Conservation (phyloP, 2,329 filamentous ascomycete species). For the Cercospora zeina region DNA sequence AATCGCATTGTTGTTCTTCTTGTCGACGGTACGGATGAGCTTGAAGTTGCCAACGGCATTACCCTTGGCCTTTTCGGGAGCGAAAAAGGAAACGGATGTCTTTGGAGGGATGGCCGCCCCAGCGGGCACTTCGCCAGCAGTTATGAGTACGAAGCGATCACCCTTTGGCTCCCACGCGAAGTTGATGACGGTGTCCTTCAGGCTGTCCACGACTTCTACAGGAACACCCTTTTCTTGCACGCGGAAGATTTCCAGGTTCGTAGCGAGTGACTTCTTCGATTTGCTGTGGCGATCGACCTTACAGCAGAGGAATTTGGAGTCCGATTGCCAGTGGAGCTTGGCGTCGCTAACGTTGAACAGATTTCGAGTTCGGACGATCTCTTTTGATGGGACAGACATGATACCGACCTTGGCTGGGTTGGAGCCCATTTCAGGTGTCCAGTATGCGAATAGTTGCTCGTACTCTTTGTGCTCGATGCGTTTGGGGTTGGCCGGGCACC, state of each 20-base stretch:
- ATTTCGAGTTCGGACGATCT: constrained; percentile 90
- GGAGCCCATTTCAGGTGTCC: constrained; percentile 97
- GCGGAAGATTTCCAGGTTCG: constrained; percentile 97
- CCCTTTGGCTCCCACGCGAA: constrained; percentile 99
- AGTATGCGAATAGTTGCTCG: constrained; percentile 96
- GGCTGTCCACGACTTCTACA: constrained; percentile 93
- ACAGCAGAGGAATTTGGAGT: constrained; percentile 89
- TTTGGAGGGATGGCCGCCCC: constrained; percentile 85
- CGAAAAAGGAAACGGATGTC: constrained; percentile 94
- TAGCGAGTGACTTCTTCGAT: constrained; percentile 96
- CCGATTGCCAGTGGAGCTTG: constrained; percentile 98
- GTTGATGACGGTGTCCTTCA: constrained; percentile 99
- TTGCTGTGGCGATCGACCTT: constrained; percentile 99
- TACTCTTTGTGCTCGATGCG: constrained; percentile 86
- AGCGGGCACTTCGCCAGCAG: constrained; percentile 77
- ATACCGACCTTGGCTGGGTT: constrained; percentile 96
- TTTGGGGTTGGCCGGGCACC: constrained; percentile 80
- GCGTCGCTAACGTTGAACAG: constrained; percentile 97
- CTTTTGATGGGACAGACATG: constrained; percentile 94
- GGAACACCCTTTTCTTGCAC: constrained; percentile 96
- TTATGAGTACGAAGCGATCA: constrained; percentile 95
- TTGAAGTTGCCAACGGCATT: constrained; percentile 86
- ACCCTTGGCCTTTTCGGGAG: constrained; percentile 90
- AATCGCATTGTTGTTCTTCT: constrained; percentile 99
- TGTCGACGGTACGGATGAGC: constrained; percentile 89